Base-by-base conservation (phyloP, 176 grass and related monocot genomes). In the Hsuehochloa calcarea region DNA sequence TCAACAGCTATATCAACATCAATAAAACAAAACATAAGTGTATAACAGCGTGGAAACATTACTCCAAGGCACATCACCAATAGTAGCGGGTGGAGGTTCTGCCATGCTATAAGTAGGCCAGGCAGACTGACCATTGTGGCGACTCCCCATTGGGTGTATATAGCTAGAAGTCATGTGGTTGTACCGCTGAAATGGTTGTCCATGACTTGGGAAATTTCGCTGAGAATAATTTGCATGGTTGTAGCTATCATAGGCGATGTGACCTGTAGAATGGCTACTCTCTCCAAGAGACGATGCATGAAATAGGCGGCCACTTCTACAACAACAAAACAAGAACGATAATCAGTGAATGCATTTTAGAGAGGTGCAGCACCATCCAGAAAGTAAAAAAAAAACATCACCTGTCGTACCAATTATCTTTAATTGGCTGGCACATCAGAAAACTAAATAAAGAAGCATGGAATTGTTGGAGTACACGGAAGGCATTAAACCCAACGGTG, bases 21-120 rank as follows among this genome's bases (percentile, higher is more conserved):
- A 68, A 79, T 65, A 43, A 51, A 74, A 78, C 2, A 74, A 76
- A 78, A 77, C 13, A 50, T 14, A 91, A 31, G 13, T 55, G 64
- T 26, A 78, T 4, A 31, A 74, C 17, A 92, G 31, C 60, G 67
- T 34, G 19, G 37, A 78, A 85, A 91, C 65, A 87, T 88, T 92
- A 94, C 92, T 92, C 92, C 97, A 93, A 58, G 87, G 83, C 86
- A 92, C 74, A 13, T 95, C 92, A 87, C 60, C 78, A 46, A 91
- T 76, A 14, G 71, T 56, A 76, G 82, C 77, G 26, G 91, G 83
- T 62, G 92, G 80, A 80, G 84, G 81, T 85, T 95, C 91, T 79
- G 82, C 68, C 69, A 88, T 83, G 73, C 70, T 80, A 91, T 98
- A 90, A 67, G 82, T 88, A 83, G 87, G 61, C 84, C 77, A 81